phyloP scores from a whole-genome alignment of 345 rosid genomes.

The Citrus australasica region DNA sequence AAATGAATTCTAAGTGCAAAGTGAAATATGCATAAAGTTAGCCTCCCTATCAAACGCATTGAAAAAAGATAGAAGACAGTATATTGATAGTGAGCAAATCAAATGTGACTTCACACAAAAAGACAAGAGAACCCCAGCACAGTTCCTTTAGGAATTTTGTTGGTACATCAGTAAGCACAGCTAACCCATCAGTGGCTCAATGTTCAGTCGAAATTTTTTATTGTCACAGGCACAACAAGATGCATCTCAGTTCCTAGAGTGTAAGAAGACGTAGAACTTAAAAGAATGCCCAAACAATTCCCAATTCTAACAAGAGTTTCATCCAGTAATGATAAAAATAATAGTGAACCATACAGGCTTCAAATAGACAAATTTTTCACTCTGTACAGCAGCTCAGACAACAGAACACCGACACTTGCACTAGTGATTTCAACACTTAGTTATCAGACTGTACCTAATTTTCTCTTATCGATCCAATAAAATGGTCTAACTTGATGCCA shows the following conservation, averaged over 20 bases:
- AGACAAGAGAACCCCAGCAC: background rate
- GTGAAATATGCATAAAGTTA: background rate
- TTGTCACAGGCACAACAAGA: background rate
- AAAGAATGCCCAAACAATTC: background rate
- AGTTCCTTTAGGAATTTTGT: background rate
- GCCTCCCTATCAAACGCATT: background rate
- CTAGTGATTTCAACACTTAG: background rate
- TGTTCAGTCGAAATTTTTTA: background rate
- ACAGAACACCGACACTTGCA: background rate
- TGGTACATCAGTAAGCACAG: background rate
- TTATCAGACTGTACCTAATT: background rate
- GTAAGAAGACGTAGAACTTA: background rate
- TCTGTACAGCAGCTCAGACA: too few relatives aligned
- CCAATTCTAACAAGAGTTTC: conserved; percentile 1
- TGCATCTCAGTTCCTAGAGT: background rate
- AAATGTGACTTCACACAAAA: background rate
- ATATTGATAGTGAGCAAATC: background rate
- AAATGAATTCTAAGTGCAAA: conserved; percentile 4
- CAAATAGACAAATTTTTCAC: background rate
- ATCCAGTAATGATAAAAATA: background rate
- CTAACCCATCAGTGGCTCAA: background rate
- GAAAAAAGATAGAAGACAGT: background rate
- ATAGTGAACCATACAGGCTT: background rate
- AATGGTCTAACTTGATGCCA: background rate
- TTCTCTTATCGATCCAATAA: background rate